phyloP scores from a whole-genome alignment of 202 grass and related monocot genomes.

The Setaria viridis region DNA sequence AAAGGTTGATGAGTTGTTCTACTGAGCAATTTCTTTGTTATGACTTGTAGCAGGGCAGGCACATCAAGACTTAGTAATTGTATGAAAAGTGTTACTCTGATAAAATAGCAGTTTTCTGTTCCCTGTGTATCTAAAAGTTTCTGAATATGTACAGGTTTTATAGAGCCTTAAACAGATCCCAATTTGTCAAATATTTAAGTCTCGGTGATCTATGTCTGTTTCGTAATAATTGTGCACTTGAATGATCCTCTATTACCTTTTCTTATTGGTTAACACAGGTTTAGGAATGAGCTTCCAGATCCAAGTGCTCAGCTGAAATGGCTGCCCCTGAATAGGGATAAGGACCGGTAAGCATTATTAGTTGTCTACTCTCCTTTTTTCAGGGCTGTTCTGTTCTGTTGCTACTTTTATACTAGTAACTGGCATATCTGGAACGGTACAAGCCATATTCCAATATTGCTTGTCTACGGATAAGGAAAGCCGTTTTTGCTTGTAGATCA shows the following conservation, averaged over 20 bases:
- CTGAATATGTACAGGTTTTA: neutral
- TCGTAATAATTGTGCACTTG: slow-evolving; percentile 15
- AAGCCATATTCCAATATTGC: slow-evolving; percentile 33
- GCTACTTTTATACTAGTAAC: neutral
- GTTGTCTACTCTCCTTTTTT: slow-evolving; percentile 30
- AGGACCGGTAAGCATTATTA: slow-evolving; percentile 71
- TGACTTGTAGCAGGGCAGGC: neutral
- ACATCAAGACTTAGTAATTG: slow-evolving; percentile 4
- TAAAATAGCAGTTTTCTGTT: slow-evolving; percentile 10
- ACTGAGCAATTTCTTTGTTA: slow-evolving; percentile 19
- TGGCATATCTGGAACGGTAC: slow-evolving; percentile 34
- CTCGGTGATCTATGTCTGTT: slow-evolving; percentile 16
- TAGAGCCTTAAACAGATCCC: slow-evolving; percentile 23
- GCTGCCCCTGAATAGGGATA: slow-evolving; percentile 90
- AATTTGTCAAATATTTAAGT: slow-evolving; percentile 23
- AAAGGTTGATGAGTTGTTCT: slow-evolving; percentile 10
- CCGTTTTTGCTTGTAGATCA: slow-evolving; percentile 26
- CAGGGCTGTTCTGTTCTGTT: slow-evolving; percentile 23
- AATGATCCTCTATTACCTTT: slow-evolving; percentile 21
- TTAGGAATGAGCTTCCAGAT: slow-evolving; percentile 97
- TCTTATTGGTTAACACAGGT: slow-evolving; percentile 61
- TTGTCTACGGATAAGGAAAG: slow-evolving; percentile 17
- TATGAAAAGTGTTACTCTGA: slow-evolving; percentile 13
- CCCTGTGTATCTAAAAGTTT: neutral
- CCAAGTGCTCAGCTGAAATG: slow-evolving; percentile 83